Conservation (phyloP, 331 rosid genomes). For the Pyracantha coccinea region DNA sequence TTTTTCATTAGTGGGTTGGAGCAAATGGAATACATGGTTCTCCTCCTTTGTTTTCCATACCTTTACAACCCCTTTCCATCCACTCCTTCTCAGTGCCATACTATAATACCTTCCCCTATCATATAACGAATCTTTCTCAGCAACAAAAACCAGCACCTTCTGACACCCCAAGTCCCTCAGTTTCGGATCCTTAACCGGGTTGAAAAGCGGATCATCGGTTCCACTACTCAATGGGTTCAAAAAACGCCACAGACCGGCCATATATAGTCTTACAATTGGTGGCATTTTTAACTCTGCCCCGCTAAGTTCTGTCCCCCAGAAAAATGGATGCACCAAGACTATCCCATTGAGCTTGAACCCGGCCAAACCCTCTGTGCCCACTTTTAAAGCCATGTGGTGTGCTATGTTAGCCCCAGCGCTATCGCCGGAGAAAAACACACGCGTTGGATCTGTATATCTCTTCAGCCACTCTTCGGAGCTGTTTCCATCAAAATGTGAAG, state of each 20-base stretch:
- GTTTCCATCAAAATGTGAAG: conserved; percentile 3
- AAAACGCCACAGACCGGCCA: not conserved
- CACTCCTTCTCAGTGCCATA: not conserved
- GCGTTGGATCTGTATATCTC: not conserved
- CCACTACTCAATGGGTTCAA: not conserved
- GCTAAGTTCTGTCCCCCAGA: not conserved
- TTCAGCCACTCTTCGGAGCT: conserved; percentile 21
- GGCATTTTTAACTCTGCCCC: not conserved
- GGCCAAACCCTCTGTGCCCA: not conserved
- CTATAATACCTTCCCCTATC: not conserved
- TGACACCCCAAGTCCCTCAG: not conserved
- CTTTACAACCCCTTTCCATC: conserved; percentile 4
- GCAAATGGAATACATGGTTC: conserved; percentile 5
- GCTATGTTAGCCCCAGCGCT: conserved; percentile 7
- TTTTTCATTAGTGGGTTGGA: not conserved
- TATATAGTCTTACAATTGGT: not conserved
- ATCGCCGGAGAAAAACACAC: conserved; percentile 16
- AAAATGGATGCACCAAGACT: conserved; percentile 17
- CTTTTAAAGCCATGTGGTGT: conserved; percentile 14
- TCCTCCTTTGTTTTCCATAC: not conserved
- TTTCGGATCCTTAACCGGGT: conserved; percentile 3
- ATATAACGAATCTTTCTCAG: conserved; percentile 3
- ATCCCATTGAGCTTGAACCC: not conserved
- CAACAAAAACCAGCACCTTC: conserved; percentile 9
- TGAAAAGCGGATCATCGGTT: conserved; percentile 3